phyloP scores from a whole-genome alignment of 1,139 yeast species.

The Nematodospora anomalae region DNA sequence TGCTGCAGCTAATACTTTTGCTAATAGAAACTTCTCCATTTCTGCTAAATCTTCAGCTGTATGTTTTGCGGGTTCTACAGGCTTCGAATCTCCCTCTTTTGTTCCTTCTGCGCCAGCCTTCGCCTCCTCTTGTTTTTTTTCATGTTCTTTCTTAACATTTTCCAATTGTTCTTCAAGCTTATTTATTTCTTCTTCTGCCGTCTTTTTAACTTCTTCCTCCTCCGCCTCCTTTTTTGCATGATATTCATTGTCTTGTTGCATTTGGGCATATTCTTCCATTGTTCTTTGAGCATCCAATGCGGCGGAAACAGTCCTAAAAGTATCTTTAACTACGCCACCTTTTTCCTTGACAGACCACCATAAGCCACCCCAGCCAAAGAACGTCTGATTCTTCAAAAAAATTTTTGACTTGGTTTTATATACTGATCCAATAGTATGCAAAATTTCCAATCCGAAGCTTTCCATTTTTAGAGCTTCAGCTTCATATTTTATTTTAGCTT shows the following conservation, averaged over 20 bases:
- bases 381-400: slow-evolving; percentile 61
- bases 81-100: slow-evolving; percentile 12
- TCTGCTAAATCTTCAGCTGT: slow-evolving; percentile 82
- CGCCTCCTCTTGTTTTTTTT: slow-evolving; percentile 12
- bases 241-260: slow-evolving; percentile 61
- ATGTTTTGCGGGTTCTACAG: slow-evolving; percentile 49
- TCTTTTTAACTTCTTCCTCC: slow-evolving; percentile 24
- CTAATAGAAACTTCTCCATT: slow-evolving; percentile 82
- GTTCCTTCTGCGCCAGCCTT: slow-evolving; percentile 15
- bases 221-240: slow-evolving; percentile 45
- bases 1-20: slow-evolving; percentile 90
- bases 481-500: slow-evolving; percentile 70
- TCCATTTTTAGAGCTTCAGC: slow-evolving; percentile 91
- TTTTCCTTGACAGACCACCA: slow-evolving; percentile 84
- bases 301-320: slow-evolving; percentile 78
- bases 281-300: slow-evolving; percentile 91
- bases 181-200: slow-evolving; percentile 17
- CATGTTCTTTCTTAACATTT: slow-evolving; percentile 18
- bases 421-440: slow-evolving; percentile 81
- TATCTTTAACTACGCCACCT: slow-evolving; percentile 81
- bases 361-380: slow-evolving; percentile 81
- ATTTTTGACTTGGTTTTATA: slow-evolving; percentile 69
- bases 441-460: slow-evolving; percentile 87
- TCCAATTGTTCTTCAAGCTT: slow-evolving; percentile 24
- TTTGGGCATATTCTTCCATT: slow-evolving; percentile 74